Base-by-base conservation (phyloP, 164 flowering plant species). In the Magnolia sinica region DNA sequence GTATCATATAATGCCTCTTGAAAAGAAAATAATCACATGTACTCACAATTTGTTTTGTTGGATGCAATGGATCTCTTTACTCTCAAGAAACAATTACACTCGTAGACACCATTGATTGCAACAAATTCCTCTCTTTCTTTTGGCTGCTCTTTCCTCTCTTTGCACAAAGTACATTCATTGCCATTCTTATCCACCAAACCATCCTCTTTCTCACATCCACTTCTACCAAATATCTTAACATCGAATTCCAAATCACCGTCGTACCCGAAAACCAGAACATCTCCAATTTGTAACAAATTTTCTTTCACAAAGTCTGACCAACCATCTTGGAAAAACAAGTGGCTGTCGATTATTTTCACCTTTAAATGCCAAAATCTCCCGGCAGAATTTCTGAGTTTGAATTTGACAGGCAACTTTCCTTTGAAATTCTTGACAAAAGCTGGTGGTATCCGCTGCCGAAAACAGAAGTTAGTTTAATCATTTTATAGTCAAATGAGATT, bases 391-490 rank as follows among this genome's bases (percentile, higher is more conserved):
- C 72, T 82, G 20, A 84, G 79, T 51, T 68, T 74, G 77, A 19
- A 49, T 49, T 76, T 65, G n/a, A 68, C 50, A 22, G 81, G 82
- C n/a, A 74, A 9, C 18, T 49, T 37, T 71, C 69, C 74, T 9
- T 66, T 61, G 23, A 80, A 22, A 13, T 27, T 24, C 18, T 71
- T 52, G 52, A 72, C 19, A 72, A 82, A 84, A 16, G 75, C 82
- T 58, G 78, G 81, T 27, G 87, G 87, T 61, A 86, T 67, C 0
- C 66, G 51, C 85, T 84, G 77, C 81, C 76, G 18, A 64, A 73
- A 67, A 59, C 61, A 45, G n/a, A 50, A 64, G 23, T 11, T 7
- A 69, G n/a, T 22, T 66, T 9, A 66, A 27, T 27, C 13, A 27
- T n/a, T 63, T n/a, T 63, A 63, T 63, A 23, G 19, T 66, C 31